Base-by-base conservation (phyloP, 352 stramenopile genomes). In the Discostella stelligera region DNA sequence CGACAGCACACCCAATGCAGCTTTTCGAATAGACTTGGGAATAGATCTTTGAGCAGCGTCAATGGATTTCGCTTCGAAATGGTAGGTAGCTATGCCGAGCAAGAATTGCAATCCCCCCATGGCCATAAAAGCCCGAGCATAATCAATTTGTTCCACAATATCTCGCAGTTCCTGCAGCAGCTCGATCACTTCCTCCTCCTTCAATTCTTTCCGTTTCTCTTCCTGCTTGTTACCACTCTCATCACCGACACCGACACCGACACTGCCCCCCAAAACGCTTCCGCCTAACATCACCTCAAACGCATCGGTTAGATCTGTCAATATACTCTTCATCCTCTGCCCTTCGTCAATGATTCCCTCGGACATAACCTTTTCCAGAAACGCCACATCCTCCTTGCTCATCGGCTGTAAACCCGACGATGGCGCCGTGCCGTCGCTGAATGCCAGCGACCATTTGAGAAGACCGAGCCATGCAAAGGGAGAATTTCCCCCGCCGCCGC, bases 71-170 rank as follows among this genome's bases (percentile, higher is more conserved):
- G 27, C 50, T 61, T 82, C 61, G 18, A 79, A 74, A 7, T 27
- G 37, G 20, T 59, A 69, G 20, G 72, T 71, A 30, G 79, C 79
- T 65, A 79, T 84, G 59, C 85, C 85, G 13, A 93, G 39, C 37
- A 93, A 74, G 55, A 91, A 93, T 25, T 66, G 69, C 52, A 90
- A 62, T 27, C 85, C 88, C 25, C 88, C 82, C 65, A 93, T 79
- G 8, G 82, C 64, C 39, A 73, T 72, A 63, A 91, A 93, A 10
- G 83, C 79, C n/a, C 79, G 66, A 16, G 88, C 88, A 71, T 86
- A 93, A 71, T 93, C 88, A 60, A 93, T 91, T 77, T 93, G 88
- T 70, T 93, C 88, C 11, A 93, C 88, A 77, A 93, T 90, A 66
- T 93, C 88, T 41, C 84, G 76, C 8, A 93, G 63, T 73, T 93